Evolutionary conservation across 164 flowering plant species (phyloP), one percentile per base, ranked within the genome.

Genomic region (Nymphaea thermarum): DNA sequence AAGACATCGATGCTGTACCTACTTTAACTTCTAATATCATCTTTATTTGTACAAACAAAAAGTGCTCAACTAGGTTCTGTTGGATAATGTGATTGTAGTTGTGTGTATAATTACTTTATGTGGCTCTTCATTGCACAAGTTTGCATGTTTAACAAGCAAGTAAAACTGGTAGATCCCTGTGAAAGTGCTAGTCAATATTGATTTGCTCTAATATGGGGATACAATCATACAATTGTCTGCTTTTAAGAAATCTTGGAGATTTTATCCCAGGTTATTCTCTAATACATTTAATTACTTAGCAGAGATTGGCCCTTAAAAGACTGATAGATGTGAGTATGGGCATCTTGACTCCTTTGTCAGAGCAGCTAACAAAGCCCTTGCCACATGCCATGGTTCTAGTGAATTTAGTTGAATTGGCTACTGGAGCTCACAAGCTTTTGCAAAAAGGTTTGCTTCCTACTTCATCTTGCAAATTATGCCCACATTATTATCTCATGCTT

Each of bases 271-370:
- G 55, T 6, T 47, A 2, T 47, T 5, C 12, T 12, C 12, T 6
- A 61, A 11, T 2, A n/a, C 6, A 7, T 6, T 61, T 36, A 6
- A 3, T 61, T n/a, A 42, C 55, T 77, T 66, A 61, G 55, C 88
- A 94, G 97, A 81, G 98, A 68, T 82, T 94, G 42, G 91, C 98
- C 71, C 97, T 94, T 71, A 91, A 91, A 75, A 83, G 98, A 79
- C 72, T 94, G 83, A 77, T 91, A 67, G 98, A 94, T 72, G 59
- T 94, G 45, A 91, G 97, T 74, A 91, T 93, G 94, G 98, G 98
- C 65, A 87, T 93, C 42, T 75, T 94, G 70, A 80, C 90, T 75
- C 98, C 97, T 66, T 75, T 94, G 68, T 86, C 97, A 4, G 98
- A 94, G 82, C 98, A 91, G 76, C 79, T 94, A 59, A 89, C 95